Percentiles rank a stretch among this genome's conserved stretches.
These are phyloP conservation scores for Elsinoe perseae DNA, from an alignment of 2,329 filamentous ascomycete genomes.

Conservation along the genomic window DNA sequence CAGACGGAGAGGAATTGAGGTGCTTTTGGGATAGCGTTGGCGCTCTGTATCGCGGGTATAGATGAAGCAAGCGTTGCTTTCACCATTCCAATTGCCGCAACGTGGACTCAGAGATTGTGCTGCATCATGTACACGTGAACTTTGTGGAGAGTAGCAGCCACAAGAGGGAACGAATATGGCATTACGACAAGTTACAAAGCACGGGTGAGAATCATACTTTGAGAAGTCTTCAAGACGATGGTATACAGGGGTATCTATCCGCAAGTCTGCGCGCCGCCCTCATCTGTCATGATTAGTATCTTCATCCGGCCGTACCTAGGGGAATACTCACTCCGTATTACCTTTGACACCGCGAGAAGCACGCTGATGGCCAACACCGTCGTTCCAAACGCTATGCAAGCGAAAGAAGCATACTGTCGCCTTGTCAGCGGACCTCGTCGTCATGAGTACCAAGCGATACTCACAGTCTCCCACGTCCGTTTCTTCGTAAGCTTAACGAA, in stretches of 20 bases:
- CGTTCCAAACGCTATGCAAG: constrained; percentile 70
- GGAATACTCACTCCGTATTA: constrained; percentile 34
- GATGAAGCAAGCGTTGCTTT: constrained; percentile 3
- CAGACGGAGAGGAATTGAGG: constrained; percentile 44
- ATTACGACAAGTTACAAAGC: neutral
- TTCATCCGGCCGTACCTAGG: neutral
- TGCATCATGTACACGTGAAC: no score
- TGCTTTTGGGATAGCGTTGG: neutral
- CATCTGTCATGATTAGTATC: constrained; percentile 10
- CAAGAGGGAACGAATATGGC: no score
- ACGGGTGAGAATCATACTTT: neutral
- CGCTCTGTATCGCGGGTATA: constrained; percentile 2
- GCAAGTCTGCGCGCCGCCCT: constrained; percentile 18
- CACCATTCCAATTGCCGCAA: neutral
- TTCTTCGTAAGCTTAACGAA: constrained; percentile 85
- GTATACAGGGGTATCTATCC: constrained; percentile 10
- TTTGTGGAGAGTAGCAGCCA: no score
- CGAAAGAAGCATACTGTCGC: constrained; percentile 57
- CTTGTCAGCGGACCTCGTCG: neutral
- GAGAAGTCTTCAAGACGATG: neutral
- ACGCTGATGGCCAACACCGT: constrained; percentile 75
- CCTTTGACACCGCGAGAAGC: constrained; percentile 63
- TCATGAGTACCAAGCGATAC: neutral
- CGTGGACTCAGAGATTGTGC: no score
- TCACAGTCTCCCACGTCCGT: constrained; percentile 38